Evolutionary conservation across 2,329 filamentous ascomycete genomes (phyloP), one percentile per base, ranked within the genome.

Genomic region (Aspergillus udagawae): DNA sequence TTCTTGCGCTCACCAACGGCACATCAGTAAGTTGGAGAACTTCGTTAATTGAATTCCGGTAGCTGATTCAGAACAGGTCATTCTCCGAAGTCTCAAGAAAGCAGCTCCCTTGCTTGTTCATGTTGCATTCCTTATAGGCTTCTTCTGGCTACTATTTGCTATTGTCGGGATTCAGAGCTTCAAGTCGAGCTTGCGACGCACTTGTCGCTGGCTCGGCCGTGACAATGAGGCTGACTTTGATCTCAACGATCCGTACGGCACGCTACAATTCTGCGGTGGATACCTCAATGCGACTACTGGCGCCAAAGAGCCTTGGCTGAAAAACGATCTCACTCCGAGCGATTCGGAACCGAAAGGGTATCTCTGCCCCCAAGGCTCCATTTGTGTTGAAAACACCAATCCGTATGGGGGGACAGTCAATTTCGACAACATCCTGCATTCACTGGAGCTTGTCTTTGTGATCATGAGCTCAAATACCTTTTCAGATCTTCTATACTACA

Each of bases 381-480:
- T 90, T 3, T 99, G 94, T 69, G 81, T 97, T 20, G 86, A 96
- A 74, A 85, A 87, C 58, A 69, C 77, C 2, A 96, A 90, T 67
- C 94, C 94, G 0, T 91, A 85, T 72, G 91, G 90, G 65, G 86
- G 85, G 52, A 99, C 94, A 0, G 83, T 97, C 66, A 95, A 88
- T 72, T 99, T 97, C 69, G 94, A 99, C 78, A 93, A 97, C 70
- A 95, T 99, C 44, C 77, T 91, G 29, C 87, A 97, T 62, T 97
- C 92, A 0, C 77, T 97, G 53, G 92, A 99, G 75, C 80, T 97
- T 57, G 92, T 99, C 2, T 99, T 99, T 70, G 91, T 99, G 52
- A 88, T 99, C 70, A 99, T 99, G 91, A 96, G 91, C 67, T 93
- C 92, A 51, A 99, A 99, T 72, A 99, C 94, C 0, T 99, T 95